Conservation (phyloP, 257 asterid species). For the Solanum pimpinellifolium region DNA sequence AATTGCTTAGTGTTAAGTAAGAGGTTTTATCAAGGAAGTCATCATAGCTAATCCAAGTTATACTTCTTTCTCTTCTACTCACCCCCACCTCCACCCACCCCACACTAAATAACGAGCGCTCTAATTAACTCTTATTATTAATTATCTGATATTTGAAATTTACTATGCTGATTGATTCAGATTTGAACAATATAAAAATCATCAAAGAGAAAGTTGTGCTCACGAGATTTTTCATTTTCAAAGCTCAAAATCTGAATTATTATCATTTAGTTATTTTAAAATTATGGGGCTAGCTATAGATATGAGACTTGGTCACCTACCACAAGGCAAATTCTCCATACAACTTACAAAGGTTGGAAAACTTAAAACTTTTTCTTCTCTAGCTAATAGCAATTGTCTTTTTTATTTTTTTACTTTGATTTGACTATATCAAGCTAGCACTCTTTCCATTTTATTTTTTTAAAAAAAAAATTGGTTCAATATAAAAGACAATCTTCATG, state of each 20-base stretch:
- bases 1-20: constrained; percentile 27
- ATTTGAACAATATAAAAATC: not conserved
- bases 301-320: not conserved
- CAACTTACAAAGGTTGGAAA: not conserved
- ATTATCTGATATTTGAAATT: not conserved
- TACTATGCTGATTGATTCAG: not conserved
- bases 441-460: not conserved
- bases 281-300: not conserved
- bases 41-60: not conserved
- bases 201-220: not conserved
- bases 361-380: not conserved
- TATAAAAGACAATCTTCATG: not conserved
- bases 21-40: constrained; percentile 19
- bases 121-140: not conserved
- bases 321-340: not conserved
- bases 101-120: not conserved
- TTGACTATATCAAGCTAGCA: not conserved
- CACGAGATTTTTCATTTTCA: not conserved
- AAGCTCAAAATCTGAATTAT: not conserved
- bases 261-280: too few relatives aligned
- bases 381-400: not conserved
- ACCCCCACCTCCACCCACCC: not conserved
- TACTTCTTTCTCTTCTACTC: not conserved
- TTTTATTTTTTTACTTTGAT: not conserved
- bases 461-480: too few relatives aligned